Base-by-base conservation (phyloP, 2,329 filamentous ascomycete species). In the Aspergillus sp. region DNA sequence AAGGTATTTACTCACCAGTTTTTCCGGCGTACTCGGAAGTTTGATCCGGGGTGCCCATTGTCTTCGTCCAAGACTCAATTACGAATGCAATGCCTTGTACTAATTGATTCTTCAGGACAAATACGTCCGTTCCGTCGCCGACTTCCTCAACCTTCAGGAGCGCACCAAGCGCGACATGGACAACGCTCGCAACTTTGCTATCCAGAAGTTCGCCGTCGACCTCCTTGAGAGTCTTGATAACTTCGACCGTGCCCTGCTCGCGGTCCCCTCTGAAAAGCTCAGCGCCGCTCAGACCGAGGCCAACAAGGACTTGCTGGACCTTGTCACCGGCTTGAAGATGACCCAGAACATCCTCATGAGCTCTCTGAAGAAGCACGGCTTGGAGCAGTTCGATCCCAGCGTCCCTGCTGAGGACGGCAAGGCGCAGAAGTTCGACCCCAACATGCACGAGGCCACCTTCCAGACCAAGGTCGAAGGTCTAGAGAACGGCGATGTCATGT, bases 131-230 rank as follows among this genome's bases (percentile, higher is more conserved):
- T 86, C 87, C 43, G 83, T 97, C 52, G 93, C 93, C 71, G 93
- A 98, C 61, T 97, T 94, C 81, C 89, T 89, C 66, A 98, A 97
- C 74, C 86, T 98, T 40, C 91, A 97, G 75, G 89, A 96, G 63
- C 88, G 93, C 63, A 95, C 89, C 35, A 81, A 85, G 67, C 89
- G 93, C 63, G 93, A 98, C 57, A 85, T 94, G 66, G 88, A 93
- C 70, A 72, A 80, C 13, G 88, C 91, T 13, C 85, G 85, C 58
- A 88, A 95, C 71, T 98, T 95, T 60, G 93, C 91, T 61, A 93
- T 98, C 61, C 89, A 95, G 67, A 75, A 85, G 56, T 97, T 98
- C 72, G 89, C 91, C 62, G 86, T 89, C 69, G 93, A 98, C 71
- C 83, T 98, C 37, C 82, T 97, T 57, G 93, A 98, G 67, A 89